These are phyloP conservation scores for Penicillium soppii DNA, from an alignment of 495 filamentous ascomycete species.

Conservation along the genomic window DNA sequence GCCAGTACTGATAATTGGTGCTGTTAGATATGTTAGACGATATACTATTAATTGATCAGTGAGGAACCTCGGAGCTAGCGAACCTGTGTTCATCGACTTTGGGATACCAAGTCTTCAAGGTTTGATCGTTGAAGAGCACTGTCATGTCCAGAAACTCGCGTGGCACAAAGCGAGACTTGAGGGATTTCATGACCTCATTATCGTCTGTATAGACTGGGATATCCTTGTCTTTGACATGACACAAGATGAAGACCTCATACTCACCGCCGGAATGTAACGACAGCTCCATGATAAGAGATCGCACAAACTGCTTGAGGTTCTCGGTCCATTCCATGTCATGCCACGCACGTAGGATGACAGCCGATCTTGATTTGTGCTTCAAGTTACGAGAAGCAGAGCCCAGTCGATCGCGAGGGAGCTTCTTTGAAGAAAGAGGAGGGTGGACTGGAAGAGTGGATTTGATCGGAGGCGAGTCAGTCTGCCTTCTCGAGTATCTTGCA, in stretches of 20 bases:
- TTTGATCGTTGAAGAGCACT: slow-evolving; percentile 46
- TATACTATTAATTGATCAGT: too few species aligned
- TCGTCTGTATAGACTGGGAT: slow-evolving; percentile 45
- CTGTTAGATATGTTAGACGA: too few species aligned
- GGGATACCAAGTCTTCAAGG: too few species aligned
- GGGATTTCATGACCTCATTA: background rate
- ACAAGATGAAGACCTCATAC: slow-evolving; percentile 69
- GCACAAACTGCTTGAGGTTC: slow-evolving; percentile 67
- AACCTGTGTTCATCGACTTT: too few species aligned
- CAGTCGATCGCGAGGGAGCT: background rate
- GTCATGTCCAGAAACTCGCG: slow-evolving; percentile 62
- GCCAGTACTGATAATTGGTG: slow-evolving; percentile 17
- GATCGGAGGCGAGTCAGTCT: too few species aligned
- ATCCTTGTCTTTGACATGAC: slow-evolving; percentile 61
- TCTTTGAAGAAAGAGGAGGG: background rate
- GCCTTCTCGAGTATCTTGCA: background rate
- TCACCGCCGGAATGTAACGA: slow-evolving; percentile 67
- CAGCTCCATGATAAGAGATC: slow-evolving; percentile 68
- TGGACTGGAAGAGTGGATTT: too few species aligned
- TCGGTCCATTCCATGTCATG: slow-evolving; percentile 65
- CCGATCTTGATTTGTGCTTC: slow-evolving; percentile 45
- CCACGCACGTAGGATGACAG: slow-evolving; percentile 67
- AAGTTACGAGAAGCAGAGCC: background rate
- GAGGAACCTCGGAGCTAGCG: too few species aligned
- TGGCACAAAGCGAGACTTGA: slow-evolving; percentile 42